phyloP scores from a whole-genome alignment of 2,329 filamentous ascomycete genomes.

The Rhytidhysteron rufulum region DNA sequence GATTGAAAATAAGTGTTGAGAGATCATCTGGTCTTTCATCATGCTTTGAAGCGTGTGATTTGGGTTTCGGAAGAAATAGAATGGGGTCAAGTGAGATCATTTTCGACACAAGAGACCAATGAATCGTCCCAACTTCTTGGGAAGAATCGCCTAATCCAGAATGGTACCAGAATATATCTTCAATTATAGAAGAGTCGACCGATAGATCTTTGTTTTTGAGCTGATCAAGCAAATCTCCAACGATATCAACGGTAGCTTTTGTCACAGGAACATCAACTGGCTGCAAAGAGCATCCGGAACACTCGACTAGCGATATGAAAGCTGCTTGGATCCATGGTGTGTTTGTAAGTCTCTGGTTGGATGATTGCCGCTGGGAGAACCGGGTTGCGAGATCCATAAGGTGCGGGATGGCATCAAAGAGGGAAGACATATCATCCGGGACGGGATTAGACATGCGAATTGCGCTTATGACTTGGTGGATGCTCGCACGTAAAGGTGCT shows the following conservation, averaged over 20 bases:
- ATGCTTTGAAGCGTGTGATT: conserved; percentile 6
- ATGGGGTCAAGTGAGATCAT: conserved; percentile 29
- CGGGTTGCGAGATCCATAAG: conserved; percentile 41
- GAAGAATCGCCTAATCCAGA: conserved; percentile 27
- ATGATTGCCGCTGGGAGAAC: conserved; percentile 36
- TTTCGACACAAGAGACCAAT: conserved; percentile 30
- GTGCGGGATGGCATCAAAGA: conserved; percentile 25
- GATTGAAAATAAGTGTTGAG: conserved; percentile 23
- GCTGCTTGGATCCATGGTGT: conserved; percentile 43
- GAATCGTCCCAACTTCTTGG: conserved; percentile 13
- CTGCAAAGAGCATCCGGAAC: conserved; percentile 25
- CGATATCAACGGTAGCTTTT: conserved; percentile 16
- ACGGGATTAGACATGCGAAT: conserved; percentile 21
- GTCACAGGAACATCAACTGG: conserved; percentile 17
- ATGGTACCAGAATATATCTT: conserved; percentile 32
- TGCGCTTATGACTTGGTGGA: conserved; percentile 29
- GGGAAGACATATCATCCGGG: conserved; percentile 15
- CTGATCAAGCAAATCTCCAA: conserved; percentile 22
- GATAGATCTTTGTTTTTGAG: conserved; percentile 20
- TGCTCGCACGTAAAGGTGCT: conserved; percentile 22
- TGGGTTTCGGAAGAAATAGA: conserved; percentile 26
- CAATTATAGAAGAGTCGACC: conserved; percentile 24
- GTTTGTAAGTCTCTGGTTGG: conserved; percentile 37
- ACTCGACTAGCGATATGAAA: conserved; percentile 35
- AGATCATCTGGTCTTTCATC: conserved; percentile 21